Base-by-base conservation (phyloP, 2,329 filamentous ascomycete species). In the Arthrobotrys musiformis region DNA sequence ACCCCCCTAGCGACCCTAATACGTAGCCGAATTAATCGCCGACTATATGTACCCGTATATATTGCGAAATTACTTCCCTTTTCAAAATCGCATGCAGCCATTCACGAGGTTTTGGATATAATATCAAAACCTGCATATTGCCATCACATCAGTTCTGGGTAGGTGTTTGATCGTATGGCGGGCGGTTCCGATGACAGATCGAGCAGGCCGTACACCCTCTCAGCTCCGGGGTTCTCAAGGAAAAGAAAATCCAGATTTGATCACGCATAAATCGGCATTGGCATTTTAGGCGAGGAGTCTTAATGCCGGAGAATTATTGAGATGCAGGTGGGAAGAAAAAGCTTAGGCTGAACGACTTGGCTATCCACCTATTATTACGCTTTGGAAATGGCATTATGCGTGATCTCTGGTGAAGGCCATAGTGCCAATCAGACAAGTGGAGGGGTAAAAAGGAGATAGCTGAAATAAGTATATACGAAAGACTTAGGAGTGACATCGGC, bases 261-360 rank as follows among this genome's bases (percentile, higher is more conserved):
- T 40, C n/a, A 22, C 33, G 54, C 54, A 58, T 56, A n/a, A 50
- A 56, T 58, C 33, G 19, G 54, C 54, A 58, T 58, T 58, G 54
- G 54, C 54, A 58, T 52, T 58, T 58, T 58, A 58, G 54, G 54
- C 54, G 54, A 58, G 54, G n/a, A n/a, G 13, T 22, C 54, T 58
- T 40, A 58, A 40, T 40, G 33, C 19, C 54, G 54, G 54, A 33
- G 54, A 58, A 58, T 52, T 58, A 58, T 24, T 37, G 24, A 40
- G 15, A 40, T 58, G 54, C 54, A 58, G 54, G 54, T 58, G 54
- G 4, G 4, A 50, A 50, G 8, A 37, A 58, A 37, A 58, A 40
- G 30, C 54, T 58, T 58, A 40, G 54, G n/a, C 7, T 35, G 40
- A 7, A 42, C 19, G 17, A 9, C 46, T 11, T n/a, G n/a, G n/a